phyloP scores from a whole-genome alignment of 2,329 filamentous ascomycete genomes.

The Calonectria honghensis region DNA sequence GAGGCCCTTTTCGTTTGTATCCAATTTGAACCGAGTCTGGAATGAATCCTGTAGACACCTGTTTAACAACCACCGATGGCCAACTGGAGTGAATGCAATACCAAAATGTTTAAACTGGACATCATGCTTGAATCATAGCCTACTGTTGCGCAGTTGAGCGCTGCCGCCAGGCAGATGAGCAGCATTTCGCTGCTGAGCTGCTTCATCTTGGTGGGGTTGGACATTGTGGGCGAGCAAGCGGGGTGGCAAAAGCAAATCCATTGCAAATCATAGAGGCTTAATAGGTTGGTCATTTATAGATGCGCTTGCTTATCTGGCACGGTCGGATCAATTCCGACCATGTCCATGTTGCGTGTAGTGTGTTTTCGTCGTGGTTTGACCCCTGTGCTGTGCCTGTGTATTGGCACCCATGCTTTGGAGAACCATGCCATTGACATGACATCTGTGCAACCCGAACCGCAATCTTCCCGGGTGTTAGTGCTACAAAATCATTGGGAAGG shows the following conservation, averaged over 20 bases:
- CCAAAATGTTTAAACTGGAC: slow-evolving; percentile 40
- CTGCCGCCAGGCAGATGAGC: slow-evolving; percentile 38
- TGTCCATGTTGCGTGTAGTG: background rate
- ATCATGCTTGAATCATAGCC: slow-evolving; percentile 40
- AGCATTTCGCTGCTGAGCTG: slow-evolving; percentile 26
- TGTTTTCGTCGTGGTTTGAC: background rate
- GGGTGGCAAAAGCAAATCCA: background rate
- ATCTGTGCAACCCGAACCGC: no score
- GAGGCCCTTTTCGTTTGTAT: slow-evolving; percentile 39
- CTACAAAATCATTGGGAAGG: background rate
- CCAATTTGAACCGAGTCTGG: slow-evolving; percentile 32
- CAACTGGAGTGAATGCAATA: background rate
- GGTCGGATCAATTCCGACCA: background rate
- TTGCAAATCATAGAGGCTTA: background rate
- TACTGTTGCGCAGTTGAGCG: slow-evolving; percentile 38
- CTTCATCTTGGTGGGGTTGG: background rate
- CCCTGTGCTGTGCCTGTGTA: background rate
- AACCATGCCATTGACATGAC: background rate
- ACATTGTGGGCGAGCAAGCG: background rate
- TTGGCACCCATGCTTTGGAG: background rate
- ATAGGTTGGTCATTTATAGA: background rate
- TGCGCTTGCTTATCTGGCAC: background rate
- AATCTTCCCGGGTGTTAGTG: background rate
- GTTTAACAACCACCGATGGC: background rate
- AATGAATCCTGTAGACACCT: slow-evolving; percentile 23